These are phyloP conservation scores for Globisporangium spinosum DNA, from an alignment of 352 stramenopile species.

Conservation along the genomic window DNA sequence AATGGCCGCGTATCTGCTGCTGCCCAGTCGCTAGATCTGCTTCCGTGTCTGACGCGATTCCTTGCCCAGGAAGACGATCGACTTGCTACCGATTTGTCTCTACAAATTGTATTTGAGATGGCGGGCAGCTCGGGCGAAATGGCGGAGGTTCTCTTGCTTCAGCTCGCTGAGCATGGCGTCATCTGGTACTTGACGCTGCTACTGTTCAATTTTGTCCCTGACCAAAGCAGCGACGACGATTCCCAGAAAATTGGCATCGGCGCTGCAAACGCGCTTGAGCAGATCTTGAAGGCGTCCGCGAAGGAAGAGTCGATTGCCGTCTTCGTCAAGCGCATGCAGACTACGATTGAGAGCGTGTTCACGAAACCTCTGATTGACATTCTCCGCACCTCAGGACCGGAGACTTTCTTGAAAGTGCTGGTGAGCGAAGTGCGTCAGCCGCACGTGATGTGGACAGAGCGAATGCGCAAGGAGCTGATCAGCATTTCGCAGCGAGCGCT, in stretches of 20 bases:
- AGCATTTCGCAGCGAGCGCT: slow-evolving; percentile 63
- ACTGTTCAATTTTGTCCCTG: slow-evolving; percentile 57
- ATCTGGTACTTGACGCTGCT: slow-evolving; percentile 84
- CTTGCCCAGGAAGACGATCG: slow-evolving; percentile 65
- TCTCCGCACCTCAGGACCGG: slow-evolving; percentile 49
- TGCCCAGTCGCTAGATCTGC: slow-evolving; percentile 74
- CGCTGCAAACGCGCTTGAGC: slow-evolving; percentile 66
- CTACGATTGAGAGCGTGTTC: slow-evolving; percentile 82
- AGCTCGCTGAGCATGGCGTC: slow-evolving; percentile 77
- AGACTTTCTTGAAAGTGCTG: slow-evolving; percentile 70
- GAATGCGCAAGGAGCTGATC: slow-evolving; percentile 76
- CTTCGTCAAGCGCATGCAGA: slow-evolving; percentile 79
- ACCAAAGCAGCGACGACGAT: slow-evolving; percentile 33
- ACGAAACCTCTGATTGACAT: slow-evolving; percentile 75
- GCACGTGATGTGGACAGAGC: slow-evolving; percentile 86
- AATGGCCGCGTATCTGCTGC: slow-evolving; percentile 77
- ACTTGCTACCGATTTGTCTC: slow-evolving; percentile 66
- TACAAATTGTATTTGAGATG: slow-evolving; percentile 85
- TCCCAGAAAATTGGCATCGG: slow-evolving; percentile 65
- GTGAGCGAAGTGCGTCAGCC: slow-evolving; percentile 70
- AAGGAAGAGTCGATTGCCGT: slow-evolving; percentile 72
- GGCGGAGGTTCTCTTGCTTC: slow-evolving; percentile 74
- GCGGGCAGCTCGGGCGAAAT: slow-evolving; percentile 72
- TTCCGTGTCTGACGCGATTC: slow-evolving; percentile 76
- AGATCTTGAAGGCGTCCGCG: slow-evolving; percentile 62